Evolutionary conservation across 2,329 filamentous ascomycete species (phyloP), one percentile per base, ranked within the genome.

Genomic region (Neocucurbitaria cava): DNA sequence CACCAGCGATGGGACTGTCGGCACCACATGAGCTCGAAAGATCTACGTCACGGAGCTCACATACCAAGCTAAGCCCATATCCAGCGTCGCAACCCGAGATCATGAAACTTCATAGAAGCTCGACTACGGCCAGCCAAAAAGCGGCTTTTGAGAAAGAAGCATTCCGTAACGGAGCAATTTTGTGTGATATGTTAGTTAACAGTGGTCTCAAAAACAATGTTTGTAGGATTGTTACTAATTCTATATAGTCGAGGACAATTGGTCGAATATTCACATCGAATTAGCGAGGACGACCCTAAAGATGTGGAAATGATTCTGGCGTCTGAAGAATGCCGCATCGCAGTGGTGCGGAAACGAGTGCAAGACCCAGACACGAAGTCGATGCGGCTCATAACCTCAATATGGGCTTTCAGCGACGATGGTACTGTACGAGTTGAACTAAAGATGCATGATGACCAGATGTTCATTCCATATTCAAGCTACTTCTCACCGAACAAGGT

Each of bases 401-500:
- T 81, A 15, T 81, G 79, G 79, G 72, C 72, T 0, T 65, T 81
- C 5, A 76, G 75, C 38, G 72, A 79, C 41, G 78, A 81, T 57
- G 73, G 76, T 33, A 69, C 68, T 1, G 66, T 77, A 3, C 72
- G 79, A 9, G 55, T 79, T 28, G 77, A 81, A 51, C 76, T 81
- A 18, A 76, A 76, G 30, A 72, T 81, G 30, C 67, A 71, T 13
- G 78, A 79, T 11, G 61, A 62, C 3, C 67, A 74, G 24, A 73
- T 78, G 52, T 77, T 78, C 23, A 73, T 81, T 4, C 79, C 79
- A 0, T 80, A 79, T 58, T 74, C 76, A 23, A 77, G 76, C 11
- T 81, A 79, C 62, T 81, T 80, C 58, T 73, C 74, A 6, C 71
- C 76, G 0, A 68, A 73, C n/a, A 81, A 81, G 52, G 74, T 80